Conservation (phyloP, 805 yeast genomes). For the Candida namnaoensis region DNA sequence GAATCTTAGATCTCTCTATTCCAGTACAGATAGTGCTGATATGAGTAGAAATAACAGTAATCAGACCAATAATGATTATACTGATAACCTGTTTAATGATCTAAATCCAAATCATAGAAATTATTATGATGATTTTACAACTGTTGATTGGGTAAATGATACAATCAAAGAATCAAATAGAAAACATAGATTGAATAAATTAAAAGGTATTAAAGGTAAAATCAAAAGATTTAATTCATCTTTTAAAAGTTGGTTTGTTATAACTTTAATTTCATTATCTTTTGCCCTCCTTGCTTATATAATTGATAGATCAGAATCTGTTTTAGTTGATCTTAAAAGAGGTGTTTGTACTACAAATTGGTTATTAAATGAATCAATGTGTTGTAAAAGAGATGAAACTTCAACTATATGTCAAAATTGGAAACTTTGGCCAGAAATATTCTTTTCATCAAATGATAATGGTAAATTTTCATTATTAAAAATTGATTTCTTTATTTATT, state of each 20-base stretch:
- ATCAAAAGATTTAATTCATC: conserved; percentile 24
- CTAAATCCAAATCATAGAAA: conserved; percentile 13
- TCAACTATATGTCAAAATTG: conserved; percentile 28
- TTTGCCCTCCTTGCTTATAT: conserved; percentile 41
- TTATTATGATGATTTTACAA: conserved; percentile 52
- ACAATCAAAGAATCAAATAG: conserved; percentile 33
- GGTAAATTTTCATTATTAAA: neutral
- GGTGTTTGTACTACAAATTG: conserved; percentile 42
- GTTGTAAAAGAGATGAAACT: conserved; percentile 23
- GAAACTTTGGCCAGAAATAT: conserved; percentile 33
- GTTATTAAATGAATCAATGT: conserved; percentile 32
- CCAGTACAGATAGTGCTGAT: too few species aligned
- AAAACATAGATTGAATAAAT: conserved; percentile 26
- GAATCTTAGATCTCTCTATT: too few species aligned
- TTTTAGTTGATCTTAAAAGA: conserved; percentile 39
- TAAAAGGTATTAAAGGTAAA: conserved; percentile 23
- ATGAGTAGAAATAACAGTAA: too few species aligned
- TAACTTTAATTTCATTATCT: conserved; percentile 33
- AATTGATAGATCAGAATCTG: conserved; percentile 38
- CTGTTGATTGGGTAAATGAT: conserved; percentile 52
- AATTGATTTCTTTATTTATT: conserved; percentile 28
- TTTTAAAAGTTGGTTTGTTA: conserved; percentile 40
- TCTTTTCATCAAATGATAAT: conserved; percentile 7
- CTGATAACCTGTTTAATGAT: too few species aligned
- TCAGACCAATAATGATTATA: too few species aligned